Conservation (phyloP, 192 early-diverging fungal species). For the Dissophora ornata region DNA sequence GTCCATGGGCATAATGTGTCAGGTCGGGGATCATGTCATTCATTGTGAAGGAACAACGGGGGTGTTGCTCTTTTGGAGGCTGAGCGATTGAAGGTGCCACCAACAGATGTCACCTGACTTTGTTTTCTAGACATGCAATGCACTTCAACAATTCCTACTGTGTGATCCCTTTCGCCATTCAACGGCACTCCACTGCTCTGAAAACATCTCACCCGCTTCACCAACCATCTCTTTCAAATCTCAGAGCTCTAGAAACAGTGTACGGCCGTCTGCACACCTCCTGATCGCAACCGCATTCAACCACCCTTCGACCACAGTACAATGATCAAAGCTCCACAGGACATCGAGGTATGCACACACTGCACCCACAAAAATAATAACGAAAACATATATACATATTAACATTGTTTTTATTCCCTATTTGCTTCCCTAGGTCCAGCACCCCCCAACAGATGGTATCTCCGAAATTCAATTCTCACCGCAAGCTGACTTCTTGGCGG, state of each 20-base stretch:
- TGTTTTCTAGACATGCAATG: no score
- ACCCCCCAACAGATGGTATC: constrained; percentile 81
- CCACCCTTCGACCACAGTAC: neutral
- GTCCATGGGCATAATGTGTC: constrained; percentile 30
- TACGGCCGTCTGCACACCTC: no score
- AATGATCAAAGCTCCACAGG: neutral
- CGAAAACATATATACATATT: no score
- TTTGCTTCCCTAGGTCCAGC: constrained; percentile 57
- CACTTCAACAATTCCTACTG: no score
- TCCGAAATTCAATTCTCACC: constrained; percentile 86
- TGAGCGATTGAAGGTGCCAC: neutral
- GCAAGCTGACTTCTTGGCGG: constrained; percentile 85
- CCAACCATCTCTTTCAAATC: no score
- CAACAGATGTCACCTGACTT: neutral
- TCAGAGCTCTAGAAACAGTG: no score
- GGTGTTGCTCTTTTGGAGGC: neutral
- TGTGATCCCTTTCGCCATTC: no score
- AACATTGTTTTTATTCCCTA: neutral
- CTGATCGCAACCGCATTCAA: no score
- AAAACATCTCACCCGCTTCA: constrained; percentile 3
- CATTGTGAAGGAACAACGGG: neutral
- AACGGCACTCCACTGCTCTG: no score
- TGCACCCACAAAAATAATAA: no score
- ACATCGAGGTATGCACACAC: constrained; percentile 10
- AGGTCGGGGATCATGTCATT: constrained; percentile 38